Conservation (phyloP, 345 rosid genomes). For the Cardamine occulta region DNA sequence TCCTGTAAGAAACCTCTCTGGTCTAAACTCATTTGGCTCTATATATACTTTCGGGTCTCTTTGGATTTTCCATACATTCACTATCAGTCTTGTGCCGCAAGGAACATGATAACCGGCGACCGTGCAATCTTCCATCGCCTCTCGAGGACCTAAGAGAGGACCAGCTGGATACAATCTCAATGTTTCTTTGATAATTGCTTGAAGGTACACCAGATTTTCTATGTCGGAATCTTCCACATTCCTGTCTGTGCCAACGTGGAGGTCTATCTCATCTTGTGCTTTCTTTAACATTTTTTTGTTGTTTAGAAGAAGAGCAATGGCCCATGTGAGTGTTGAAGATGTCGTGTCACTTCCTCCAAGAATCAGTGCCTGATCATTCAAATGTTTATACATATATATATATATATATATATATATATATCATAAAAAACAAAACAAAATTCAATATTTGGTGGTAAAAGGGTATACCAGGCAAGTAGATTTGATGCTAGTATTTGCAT, state of each 20-base stretch:
- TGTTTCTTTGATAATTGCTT: slow-evolving; percentile 67
- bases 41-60: slow-evolving; percentile 50
- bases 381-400: too few relatives aligned
- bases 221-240: slow-evolving; percentile 60
- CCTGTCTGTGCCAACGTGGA: slow-evolving; percentile 51
- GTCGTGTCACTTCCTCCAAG: slow-evolving; percentile 59
- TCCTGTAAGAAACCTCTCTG: slow-evolving; percentile 57
- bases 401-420: too few relatives aligned
- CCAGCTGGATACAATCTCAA: slow-evolving; percentile 61
- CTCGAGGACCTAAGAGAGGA: slow-evolving; percentile 60
- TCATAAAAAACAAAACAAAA: neutral
- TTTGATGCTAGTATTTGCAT: slow-evolving; percentile 52
- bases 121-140: slow-evolving; percentile 56
- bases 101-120: slow-evolving; percentile 51
- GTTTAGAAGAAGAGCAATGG: slow-evolving; percentile 60
- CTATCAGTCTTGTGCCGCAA: slow-evolving; percentile 54
- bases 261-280: slow-evolving; percentile 59
- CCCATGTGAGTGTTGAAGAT: slow-evolving; percentile 60
- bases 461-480: slow-evolving; percentile 61
- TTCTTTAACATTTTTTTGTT: slow-evolving; percentile 47
- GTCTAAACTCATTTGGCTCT: slow-evolving; percentile 51
- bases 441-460: neutral
- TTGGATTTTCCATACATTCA: slow-evolving; percentile 62
- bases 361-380: slow-evolving; percentile 51
- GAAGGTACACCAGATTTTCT: slow-evolving; percentile 52